These are phyloP conservation scores for Echites panduratus DNA, from an alignment of 257 asterid species.

Conservation along the genomic window DNA sequence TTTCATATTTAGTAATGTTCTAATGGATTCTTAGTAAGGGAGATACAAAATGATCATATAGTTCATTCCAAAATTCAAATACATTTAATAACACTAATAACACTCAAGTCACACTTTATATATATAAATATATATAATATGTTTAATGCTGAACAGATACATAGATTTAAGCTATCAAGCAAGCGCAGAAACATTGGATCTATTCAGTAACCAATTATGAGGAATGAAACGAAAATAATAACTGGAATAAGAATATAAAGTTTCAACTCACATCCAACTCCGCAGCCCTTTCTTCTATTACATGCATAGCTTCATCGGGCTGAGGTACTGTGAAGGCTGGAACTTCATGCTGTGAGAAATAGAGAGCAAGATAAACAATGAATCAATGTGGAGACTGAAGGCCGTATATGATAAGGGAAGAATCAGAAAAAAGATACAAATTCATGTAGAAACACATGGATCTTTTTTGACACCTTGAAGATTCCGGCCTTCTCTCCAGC, in stretches of 20 bases:
- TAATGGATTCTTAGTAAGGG: neutral
- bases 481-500: slow-evolving; percentile 99
- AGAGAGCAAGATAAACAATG: neutral
- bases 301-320: slow-evolving; percentile 45
- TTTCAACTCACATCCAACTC: slow-evolving; percentile 33
- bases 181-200: neutral
- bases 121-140: neutral
- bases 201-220: neutral
- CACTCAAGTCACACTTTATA: neutral
- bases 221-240: neutral
- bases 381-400: neutral
- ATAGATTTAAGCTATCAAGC: neutral
- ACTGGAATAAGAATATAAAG: neutral
- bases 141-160: neutral
- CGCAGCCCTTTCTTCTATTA: slow-evolving; percentile 39
- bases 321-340: slow-evolving; percentile 49
- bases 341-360: slow-evolving; percentile 31
- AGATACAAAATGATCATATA: neutral
- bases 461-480: slow-evolving; percentile 58
- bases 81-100: neutral
- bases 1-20: neutral
- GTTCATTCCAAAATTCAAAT: neutral
- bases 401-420: neutral
- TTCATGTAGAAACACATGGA: neutral
- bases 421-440: slow-evolving; percentile 1